Conservation (phyloP, 345 rosid species). For the Hibiscus tridactylites region DNA sequence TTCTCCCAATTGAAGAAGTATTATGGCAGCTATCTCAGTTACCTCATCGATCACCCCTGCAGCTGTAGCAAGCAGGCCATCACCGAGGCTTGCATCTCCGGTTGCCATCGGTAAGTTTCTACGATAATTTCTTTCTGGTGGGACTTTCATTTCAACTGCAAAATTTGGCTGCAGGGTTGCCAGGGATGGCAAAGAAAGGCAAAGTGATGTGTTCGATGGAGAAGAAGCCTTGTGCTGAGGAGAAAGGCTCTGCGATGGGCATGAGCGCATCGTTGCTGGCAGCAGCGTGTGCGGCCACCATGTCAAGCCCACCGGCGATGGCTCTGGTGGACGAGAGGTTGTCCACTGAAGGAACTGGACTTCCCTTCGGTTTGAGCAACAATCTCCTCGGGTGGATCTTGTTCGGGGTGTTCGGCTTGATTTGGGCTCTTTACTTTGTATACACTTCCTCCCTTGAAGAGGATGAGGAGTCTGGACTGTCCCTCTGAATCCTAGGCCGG, state of each 20-base stretch:
- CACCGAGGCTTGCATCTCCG: conserved; percentile 35
- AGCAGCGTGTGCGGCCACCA: conserved; percentile 19
- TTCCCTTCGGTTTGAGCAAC: conserved; percentile 66
- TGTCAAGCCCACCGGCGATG: conserved; percentile 31
- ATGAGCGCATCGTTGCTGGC: conserved; percentile 33
- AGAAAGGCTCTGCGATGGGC: conserved; percentile 25
- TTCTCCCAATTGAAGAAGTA: background rate
- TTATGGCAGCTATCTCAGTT: conserved; percentile 54
- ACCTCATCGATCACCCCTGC: conserved; percentile 41
- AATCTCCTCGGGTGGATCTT: conserved; percentile 62
- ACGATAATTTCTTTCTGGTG: background rate
- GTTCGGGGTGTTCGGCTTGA: conserved; percentile 50
- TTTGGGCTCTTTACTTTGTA: conserved; percentile 27
- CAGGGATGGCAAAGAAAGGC: conserved; percentile 42
- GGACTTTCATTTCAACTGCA: background rate
- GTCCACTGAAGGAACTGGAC: conserved; percentile 60
- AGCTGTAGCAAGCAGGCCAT: conserved; percentile 34
- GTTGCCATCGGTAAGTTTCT: conserved; percentile 50
- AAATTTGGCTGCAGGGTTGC: conserved; percentile 42
- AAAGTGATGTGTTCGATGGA: conserved; percentile 55
- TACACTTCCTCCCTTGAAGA: conserved; percentile 37
- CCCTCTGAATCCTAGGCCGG: conserved; percentile 21
- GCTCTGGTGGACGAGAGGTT: conserved; percentile 64
- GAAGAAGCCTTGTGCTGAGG: conserved; percentile 28
- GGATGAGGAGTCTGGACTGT: conserved; percentile 63